Percentiles rank a stretch among this genome's conserved stretches.
Conservation (phyloP, 306 rosid genomes). For the Medicago truncatula region MtrunA17r5.0-ANR NC_053043.1:893501-894000, state of each 20-base stretch:
- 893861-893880: not conserved
- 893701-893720: constrained; percentile 82
- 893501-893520: not conserved
- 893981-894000: not conserved
- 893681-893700: constrained; percentile 76
- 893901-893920: not conserved
- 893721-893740: constrained; percentile 89
- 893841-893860: constrained; percentile 18
- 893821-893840: constrained; percentile 14
- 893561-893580: not conserved
- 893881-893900: not conserved
- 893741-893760: constrained; percentile 24
- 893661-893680: constrained; percentile 63
- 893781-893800: constrained; percentile 21
- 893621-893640: constrained; percentile 24
- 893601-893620: constrained; percentile 31
- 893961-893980: not conserved
- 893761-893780: not conserved
- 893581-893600: constrained; percentile 8
- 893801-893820: constrained; percentile 2
- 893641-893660: constrained; percentile 24
- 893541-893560: not conserved
- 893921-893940: not conserved
- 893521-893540: not conserved
- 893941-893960: not conserved